Conservation (phyloP, 768 basidiomycete genomes). For the Lentinula raphanica region DNA sequence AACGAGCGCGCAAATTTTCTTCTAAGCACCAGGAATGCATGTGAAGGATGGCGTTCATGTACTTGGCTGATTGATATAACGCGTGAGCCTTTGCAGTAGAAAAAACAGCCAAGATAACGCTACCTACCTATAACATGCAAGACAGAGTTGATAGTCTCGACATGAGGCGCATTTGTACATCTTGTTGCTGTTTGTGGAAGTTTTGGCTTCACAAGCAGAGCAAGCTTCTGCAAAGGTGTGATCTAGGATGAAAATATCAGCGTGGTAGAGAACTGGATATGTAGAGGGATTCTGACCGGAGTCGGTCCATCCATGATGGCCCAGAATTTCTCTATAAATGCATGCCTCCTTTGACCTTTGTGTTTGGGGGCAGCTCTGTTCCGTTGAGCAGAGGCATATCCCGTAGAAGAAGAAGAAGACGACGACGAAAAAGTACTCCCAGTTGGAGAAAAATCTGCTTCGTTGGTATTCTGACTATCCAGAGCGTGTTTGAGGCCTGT, state of each 20-base stretch:
- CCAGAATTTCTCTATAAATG: slow-evolving; percentile 86
- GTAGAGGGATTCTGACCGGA: slow-evolving; percentile 55
- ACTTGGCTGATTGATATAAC: slow-evolving; percentile 63
- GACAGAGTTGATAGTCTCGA: slow-evolving; percentile 73
- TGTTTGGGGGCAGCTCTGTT: slow-evolving; percentile 60
- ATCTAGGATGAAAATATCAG: slow-evolving; percentile 23
- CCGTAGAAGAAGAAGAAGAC: slow-evolving; percentile 49
- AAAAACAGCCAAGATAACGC: background rate
- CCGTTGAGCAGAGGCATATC: slow-evolving; percentile 57
- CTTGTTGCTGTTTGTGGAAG: slow-evolving; percentile 39
- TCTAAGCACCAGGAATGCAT: slow-evolving; percentile 80
- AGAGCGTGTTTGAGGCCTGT: slow-evolving; percentile 78
- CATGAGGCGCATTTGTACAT: slow-evolving; percentile 87
- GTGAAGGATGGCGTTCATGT: slow-evolving; percentile 86
- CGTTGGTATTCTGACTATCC: slow-evolving; percentile 38
- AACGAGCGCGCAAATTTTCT: slow-evolving; percentile 43
- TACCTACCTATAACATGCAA: slow-evolving; percentile 76
- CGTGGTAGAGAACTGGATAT: background rate
- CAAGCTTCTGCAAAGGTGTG: slow-evolving; percentile 76
- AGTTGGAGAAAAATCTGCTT: slow-evolving; percentile 42
- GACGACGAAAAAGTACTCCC: slow-evolving; percentile 34
- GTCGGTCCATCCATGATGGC: slow-evolving; percentile 77
- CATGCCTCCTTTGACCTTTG: slow-evolving; percentile 78
- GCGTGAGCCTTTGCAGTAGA: slow-evolving; percentile 4
- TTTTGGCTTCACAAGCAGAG: slow-evolving; percentile 62